A percentile compares a stretch with the other conserved stretches of the same genome.
Evolutionary conservation across 2,329 filamentous ascomycete species (phyloP).

Genomic region (Penicillium sp.): DNA sequence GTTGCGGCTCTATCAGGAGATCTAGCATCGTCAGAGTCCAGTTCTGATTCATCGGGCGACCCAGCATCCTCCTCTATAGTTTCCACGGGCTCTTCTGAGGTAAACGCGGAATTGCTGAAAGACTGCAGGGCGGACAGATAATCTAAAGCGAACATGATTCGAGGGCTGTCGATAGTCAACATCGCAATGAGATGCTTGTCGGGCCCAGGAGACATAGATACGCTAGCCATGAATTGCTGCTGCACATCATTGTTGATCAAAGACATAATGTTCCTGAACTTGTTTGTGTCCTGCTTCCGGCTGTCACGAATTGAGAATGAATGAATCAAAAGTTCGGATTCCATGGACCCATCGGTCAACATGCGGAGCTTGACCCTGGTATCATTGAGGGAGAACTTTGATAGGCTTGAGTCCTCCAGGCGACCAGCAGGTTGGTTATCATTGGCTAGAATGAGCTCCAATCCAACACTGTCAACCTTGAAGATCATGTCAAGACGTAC

Average conservation of each 20-base stretch:
- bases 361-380: constrained; percentile 90
- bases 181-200: constrained; percentile 86
- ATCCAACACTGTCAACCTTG: constrained; percentile 80
- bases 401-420: constrained; percentile 78
- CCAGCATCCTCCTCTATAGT: constrained; percentile 39
- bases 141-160: constrained; percentile 92
- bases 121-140: constrained; percentile 89
- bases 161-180: constrained; percentile 90
- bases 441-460: constrained; percentile 81
- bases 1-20: constrained; percentile 30
- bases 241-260: constrained; percentile 88
- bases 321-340: constrained; percentile 89
- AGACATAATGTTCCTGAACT: constrained; percentile 98
- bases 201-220: constrained; percentile 85
- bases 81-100: constrained; percentile 54
- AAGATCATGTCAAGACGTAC: constrained; percentile 93
- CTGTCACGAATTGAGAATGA: constrained; percentile 96
- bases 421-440: constrained; percentile 78
- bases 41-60: constrained; percentile 41
- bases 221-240: constrained; percentile 96
- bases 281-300: constrained; percentile 85
- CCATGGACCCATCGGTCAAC: constrained; percentile 87
- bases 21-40: constrained; percentile 35
- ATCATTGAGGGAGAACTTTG: constrained; percentile 91
- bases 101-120: constrained; percentile 74